These are phyloP conservation scores for Psophocarpus tetragonolobus DNA, from an alignment of 306 rosid genomes.

Conservation along the genomic window DNA sequence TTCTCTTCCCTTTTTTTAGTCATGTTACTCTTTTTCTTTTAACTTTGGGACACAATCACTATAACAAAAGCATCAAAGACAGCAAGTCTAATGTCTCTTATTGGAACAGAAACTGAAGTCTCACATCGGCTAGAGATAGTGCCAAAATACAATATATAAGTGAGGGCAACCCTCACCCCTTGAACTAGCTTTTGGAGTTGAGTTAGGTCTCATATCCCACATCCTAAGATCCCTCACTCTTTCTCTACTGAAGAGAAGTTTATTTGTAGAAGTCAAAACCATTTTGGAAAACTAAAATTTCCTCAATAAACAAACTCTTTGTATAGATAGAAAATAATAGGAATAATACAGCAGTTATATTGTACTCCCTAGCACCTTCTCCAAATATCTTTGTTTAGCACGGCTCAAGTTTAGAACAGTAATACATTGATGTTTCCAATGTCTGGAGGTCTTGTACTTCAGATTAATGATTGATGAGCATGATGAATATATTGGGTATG, in stretches of 20 bases:
- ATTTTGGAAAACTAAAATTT: background rate
- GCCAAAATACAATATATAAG: too few relatives aligned
- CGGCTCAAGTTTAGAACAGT: background rate
- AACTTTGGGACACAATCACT: background rate
- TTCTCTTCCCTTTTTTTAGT: background rate
- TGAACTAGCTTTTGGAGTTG: too few relatives aligned
- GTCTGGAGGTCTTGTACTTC: background rate
- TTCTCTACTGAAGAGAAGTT: background rate
- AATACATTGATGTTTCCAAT: background rate
- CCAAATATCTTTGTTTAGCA: background rate
- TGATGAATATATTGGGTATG: background rate
- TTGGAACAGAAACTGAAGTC: too few relatives aligned
- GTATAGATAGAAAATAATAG: background rate
- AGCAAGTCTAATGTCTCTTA: background rate
- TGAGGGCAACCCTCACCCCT: too few relatives aligned
- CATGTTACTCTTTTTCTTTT: background rate
- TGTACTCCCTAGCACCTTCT: background rate
- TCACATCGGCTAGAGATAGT: too few relatives aligned
- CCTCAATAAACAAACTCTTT: constrained; percentile 4
- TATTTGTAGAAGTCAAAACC: background rate
- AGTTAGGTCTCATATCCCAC: too few relatives aligned
- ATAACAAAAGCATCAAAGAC: background rate
- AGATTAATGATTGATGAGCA: background rate
- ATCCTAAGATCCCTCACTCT: background rate
- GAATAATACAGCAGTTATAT: background rate